Evolutionary conservation across 768 basidiomycete genomes (phyloP).

Genomic region (Mycena galopus): DNA sequence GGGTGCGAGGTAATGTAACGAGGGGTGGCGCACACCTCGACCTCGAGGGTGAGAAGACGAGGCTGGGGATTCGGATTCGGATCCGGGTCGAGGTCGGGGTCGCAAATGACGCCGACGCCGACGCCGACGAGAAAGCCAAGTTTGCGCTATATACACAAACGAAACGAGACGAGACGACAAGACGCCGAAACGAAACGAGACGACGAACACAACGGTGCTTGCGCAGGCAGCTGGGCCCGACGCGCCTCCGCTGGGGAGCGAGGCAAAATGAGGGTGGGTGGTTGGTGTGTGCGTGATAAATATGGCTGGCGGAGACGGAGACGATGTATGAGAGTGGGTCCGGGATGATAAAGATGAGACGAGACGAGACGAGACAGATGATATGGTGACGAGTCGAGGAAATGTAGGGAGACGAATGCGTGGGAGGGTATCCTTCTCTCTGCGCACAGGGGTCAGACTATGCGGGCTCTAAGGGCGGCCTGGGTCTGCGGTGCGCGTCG

Average conservation of each 20-base stretch:
- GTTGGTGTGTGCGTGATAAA: not conserved
- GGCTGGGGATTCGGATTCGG: too few relatives aligned
- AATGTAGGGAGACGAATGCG: too few relatives aligned
- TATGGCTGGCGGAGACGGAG: not conserved
- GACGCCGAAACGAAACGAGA: not conserved
- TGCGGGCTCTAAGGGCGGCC: constrained; percentile 3
- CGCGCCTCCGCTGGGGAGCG: not conserved
- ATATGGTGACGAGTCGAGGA: not conserved
- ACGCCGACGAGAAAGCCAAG: too few relatives aligned
- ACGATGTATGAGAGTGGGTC: not conserved
- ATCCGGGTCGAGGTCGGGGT: too few relatives aligned
- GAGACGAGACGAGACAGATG: not conserved
- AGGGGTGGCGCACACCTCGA: too few relatives aligned
- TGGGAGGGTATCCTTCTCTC: constrained; percentile 3
- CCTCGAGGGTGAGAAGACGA: too few relatives aligned
- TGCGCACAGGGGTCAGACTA: not conserved
- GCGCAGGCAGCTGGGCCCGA: not conserved
- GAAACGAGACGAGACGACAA: not conserved
- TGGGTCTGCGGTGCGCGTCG: not conserved
- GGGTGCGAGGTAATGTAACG: too few relatives aligned
- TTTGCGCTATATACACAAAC: not conserved
- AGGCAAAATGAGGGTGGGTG: not conserved
- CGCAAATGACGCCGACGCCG: too few relatives aligned
- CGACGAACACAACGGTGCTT: not conserved
- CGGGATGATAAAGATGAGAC: not conserved